These are phyloP conservation scores for Debaryomyces hansenii DNA, from an alignment of 805 yeast genomes.

Conservation along the genomic window DNA sequence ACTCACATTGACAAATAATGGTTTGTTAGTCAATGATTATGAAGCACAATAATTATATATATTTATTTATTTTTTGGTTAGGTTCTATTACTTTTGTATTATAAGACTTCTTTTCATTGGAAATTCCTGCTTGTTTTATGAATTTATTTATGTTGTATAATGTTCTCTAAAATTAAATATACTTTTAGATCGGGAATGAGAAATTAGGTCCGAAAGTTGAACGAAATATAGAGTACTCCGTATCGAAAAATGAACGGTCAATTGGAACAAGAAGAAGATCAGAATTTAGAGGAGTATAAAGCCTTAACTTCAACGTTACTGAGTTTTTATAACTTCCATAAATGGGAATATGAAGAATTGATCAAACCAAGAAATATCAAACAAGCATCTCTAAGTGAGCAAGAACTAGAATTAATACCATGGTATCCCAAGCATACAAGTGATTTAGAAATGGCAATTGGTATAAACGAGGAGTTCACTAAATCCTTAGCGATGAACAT, in stretches of 20 bases:
- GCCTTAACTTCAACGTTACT: constrained; percentile 38
- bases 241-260: too few species aligned
- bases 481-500: constrained; percentile 41
- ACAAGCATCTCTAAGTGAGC: constrained; percentile 27
- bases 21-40: constrained; percentile 14
- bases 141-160: too few species aligned
- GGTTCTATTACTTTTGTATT: too few species aligned
- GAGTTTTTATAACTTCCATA: constrained; percentile 33
- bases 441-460: constrained; percentile 42
- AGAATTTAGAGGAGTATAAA: constrained; percentile 28
- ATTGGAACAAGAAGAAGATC: neutral
- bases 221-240: too few species aligned
- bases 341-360: constrained; percentile 32
- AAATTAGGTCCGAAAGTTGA: too few species aligned
- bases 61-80: neutral
- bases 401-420: constrained; percentile 45
- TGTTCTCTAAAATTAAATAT: too few species aligned
- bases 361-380: constrained; percentile 31
- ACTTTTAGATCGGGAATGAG: too few species aligned
- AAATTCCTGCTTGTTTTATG: too few species aligned
- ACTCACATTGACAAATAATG: constrained; percentile 8
- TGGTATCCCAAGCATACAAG: constrained; percentile 50
- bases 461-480: constrained; percentile 45
- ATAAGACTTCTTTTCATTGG: too few species aligned
- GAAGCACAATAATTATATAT: neutral